Evolutionary conservation across 176 grass and related monocot species (phyloP).

Genomic region (Carex scoparia): DNA sequence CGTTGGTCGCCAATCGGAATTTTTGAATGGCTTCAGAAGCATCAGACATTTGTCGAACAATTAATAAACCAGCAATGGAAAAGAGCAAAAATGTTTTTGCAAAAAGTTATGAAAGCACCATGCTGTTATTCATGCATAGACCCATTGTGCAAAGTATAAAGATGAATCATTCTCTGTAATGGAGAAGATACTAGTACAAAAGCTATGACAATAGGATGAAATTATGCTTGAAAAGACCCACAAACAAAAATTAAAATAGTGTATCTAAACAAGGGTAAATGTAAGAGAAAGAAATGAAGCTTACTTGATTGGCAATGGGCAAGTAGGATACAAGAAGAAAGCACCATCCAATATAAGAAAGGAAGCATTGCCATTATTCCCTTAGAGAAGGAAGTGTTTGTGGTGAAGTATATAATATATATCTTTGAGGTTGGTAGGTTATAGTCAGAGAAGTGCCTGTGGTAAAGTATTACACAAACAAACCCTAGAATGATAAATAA

Average conservation of each 20-base stretch:
- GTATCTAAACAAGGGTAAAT: background rate
- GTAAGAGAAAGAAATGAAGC: background rate
- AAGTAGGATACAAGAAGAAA: background rate
- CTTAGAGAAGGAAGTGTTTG: background rate
- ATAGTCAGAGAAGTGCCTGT: background rate
- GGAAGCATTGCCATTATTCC: background rate
- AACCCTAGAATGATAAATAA: background rate
- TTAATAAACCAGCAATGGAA: background rate
- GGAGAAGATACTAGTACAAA: background rate
- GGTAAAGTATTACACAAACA: background rate
- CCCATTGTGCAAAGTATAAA: background rate
- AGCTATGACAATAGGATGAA: background rate
- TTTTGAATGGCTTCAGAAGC: background rate
- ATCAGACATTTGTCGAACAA: background rate
- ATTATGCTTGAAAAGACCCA: background rate
- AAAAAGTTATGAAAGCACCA: background rate
- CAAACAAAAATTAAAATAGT: background rate
- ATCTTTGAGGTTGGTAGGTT: background rate
- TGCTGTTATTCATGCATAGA: background rate
- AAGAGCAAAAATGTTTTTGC: background rate
- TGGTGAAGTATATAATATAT: background rate
- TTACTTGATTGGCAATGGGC: conserved; percentile 7
- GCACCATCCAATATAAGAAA: background rate
- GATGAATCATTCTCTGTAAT: background rate
- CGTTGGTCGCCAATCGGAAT: too few species aligned